Percentiles rank a stretch among this genome's conserved stretches.
Conservation (phyloP, 2,329 filamentous ascomycete genomes). For the Cladosporium sp. region DNA sequence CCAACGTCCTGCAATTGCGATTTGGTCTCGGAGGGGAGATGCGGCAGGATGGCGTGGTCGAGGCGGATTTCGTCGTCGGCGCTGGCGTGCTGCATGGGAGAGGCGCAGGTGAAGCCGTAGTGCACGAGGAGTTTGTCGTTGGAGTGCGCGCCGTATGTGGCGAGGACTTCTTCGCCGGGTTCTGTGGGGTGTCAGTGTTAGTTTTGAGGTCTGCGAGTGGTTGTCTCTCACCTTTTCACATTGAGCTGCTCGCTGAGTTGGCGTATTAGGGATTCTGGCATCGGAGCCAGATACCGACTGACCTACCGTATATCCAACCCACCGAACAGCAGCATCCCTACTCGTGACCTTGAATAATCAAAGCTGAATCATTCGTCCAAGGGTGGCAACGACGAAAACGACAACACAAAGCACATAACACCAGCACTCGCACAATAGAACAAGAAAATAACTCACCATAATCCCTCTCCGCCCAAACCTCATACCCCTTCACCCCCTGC, state of each 20-base stretch:
- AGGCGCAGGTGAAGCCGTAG: slow-evolving; percentile 48
- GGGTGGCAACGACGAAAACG: no score
- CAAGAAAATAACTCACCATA: slow-evolving; percentile 43
- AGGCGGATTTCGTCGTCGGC: slow-evolving; percentile 38
- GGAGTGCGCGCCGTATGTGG: slow-evolving; percentile 66
- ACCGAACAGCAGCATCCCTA: no score
- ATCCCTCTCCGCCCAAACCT: slow-evolving; percentile 47
- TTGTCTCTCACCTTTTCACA: slow-evolving; percentile 4
- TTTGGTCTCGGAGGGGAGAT: slow-evolving; percentile 30
- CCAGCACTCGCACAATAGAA: no score
- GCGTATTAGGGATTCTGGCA: not conserved
- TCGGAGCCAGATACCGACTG: no score
- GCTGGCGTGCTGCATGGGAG: slow-evolving; percentile 22
- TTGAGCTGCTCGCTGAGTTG: no score
- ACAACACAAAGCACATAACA: not conserved
- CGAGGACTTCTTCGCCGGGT: slow-evolving; percentile 61
- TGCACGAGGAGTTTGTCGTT: slow-evolving; percentile 71
- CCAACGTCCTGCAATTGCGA: slow-evolving; percentile 39
- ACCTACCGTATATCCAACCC: no score
- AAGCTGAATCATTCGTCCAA: no score
- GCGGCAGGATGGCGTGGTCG: slow-evolving; percentile 39
- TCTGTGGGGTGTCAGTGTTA: slow-evolving; percentile 18
- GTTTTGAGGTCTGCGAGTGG: not conserved
- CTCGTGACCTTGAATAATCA: no score
- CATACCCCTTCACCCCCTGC: slow-evolving; percentile 51